Evolutionary conservation across 495 filamentous ascomycete species (phyloP).

Genomic region (Tuber indicum): DNA sequence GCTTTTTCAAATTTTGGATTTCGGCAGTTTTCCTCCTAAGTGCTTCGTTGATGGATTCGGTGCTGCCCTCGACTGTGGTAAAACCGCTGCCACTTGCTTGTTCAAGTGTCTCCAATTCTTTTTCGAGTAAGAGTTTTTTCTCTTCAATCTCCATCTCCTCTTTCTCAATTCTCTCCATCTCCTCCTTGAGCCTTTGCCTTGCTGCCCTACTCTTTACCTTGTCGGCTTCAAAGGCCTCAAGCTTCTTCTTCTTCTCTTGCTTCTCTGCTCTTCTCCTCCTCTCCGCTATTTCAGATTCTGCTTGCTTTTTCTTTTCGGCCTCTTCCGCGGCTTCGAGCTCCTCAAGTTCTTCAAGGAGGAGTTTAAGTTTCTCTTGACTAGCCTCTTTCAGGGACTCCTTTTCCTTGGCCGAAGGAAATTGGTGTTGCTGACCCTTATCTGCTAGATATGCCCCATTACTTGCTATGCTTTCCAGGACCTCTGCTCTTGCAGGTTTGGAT

Average conservation of each 20-base stretch:
- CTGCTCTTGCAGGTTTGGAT: slow-evolving; percentile 23
- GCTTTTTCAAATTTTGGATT: slow-evolving; percentile 34
- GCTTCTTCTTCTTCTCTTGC: slow-evolving; percentile 52
- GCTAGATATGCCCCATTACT: slow-evolving; percentile 21
- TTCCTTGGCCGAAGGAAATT: slow-evolving; percentile 12
- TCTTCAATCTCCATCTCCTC: slow-evolving; percentile 36
- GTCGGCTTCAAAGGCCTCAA: slow-evolving; percentile 48
- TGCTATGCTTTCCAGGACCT: slow-evolving; percentile 29
- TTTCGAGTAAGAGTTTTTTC: slow-evolving; percentile 29
- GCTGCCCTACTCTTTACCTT: slow-evolving; percentile 37
- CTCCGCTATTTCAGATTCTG: slow-evolving; percentile 42
- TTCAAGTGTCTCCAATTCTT: slow-evolving; percentile 32
- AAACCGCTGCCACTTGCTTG: slow-evolving; percentile 24
- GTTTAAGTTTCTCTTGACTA: slow-evolving; percentile 30
- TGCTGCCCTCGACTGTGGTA: slow-evolving; percentile 19
- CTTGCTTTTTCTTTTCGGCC: slow-evolving; percentile 49
- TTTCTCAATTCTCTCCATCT: slow-evolving; percentile 31
- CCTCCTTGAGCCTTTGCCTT: slow-evolving; percentile 24
- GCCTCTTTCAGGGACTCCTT: slow-evolving; percentile 31
- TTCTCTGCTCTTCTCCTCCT: slow-evolving; percentile 49
- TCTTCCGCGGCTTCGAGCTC: slow-evolving; percentile 56
- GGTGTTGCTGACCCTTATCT: slow-evolving; percentile 11
- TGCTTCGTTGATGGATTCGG: slow-evolving; percentile 20
- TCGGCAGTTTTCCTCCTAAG: slow-evolving; percentile 36
- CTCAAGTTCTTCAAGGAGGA: slow-evolving; percentile 35